A percentile compares a stretch with the other conserved stretches of the same genome.
These are phyloP conservation scores for Noccaea caerulescens DNA, from an alignment of 345 rosid genomes.

Conservation along the genomic window DNA sequence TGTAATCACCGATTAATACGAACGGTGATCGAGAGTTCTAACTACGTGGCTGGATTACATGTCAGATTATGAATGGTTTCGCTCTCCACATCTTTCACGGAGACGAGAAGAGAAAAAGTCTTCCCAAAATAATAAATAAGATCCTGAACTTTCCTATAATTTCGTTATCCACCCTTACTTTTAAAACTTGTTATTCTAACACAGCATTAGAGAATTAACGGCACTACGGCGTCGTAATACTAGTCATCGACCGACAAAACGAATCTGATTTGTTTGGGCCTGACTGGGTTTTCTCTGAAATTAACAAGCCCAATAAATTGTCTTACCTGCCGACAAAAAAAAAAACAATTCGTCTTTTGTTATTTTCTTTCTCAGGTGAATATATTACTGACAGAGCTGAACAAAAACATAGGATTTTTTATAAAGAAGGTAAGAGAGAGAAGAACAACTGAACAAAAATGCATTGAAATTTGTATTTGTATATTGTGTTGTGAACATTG, in stretches of 20 bases:
- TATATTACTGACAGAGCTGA: no score
- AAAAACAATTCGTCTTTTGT: no score
- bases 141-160: background rate
- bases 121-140: background rate
- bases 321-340: no score
- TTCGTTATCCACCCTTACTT: background rate
- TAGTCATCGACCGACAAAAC: background rate
- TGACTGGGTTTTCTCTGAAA: background rate
- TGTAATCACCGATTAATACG: background rate
- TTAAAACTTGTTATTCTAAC: background rate
- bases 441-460: no score
- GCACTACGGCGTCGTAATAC: background rate
- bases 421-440: no score
- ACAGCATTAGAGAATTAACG: background rate
- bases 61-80: constrained; percentile 42
- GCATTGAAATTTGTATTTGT: no score
- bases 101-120: constrained; percentile 29
- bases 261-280: background rate
- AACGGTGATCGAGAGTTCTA: constrained; percentile 22
- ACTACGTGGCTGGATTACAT: constrained; percentile 42
- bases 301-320: background rate
- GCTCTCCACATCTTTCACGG: constrained; percentile 37
- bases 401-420: no score
- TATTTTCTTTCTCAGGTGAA: background rate
- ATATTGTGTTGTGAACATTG: no score